Percentiles rank a stretch among this genome's conserved stretches.
These are phyloP conservation scores for Oryza longistaminata DNA, from an alignment of 176 grass and related monocot species.

Conservation along the genomic window DNA sequence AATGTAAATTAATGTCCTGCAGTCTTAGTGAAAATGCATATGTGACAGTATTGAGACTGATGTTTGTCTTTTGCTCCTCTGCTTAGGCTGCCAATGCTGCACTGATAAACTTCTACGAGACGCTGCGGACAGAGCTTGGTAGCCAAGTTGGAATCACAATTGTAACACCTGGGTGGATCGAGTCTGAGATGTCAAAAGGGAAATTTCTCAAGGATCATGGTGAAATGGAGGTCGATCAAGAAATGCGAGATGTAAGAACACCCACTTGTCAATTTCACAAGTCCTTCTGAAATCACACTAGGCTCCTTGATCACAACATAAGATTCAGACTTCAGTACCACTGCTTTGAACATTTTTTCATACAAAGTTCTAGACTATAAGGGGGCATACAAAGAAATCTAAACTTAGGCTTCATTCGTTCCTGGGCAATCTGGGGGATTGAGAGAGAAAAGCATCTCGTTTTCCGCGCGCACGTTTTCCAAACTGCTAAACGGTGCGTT, in stretches of 20 bases:
- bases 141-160: constrained; percentile 58
- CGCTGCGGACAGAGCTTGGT: constrained; percentile 46
- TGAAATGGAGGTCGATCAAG: constrained; percentile 47
- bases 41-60: background rate
- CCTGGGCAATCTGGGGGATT: no score
- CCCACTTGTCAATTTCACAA: background rate
- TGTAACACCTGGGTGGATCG: constrained; percentile 60
- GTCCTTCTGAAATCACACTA: background rate
- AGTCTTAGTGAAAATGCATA: background rate
- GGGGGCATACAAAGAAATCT: no score
- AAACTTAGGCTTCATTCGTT: no score
- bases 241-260: constrained; percentile 49
- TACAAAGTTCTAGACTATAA: no score
- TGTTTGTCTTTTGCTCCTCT: background rate
- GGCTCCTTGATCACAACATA: no score
- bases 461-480: no score
- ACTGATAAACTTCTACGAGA: constrained; percentile 68
- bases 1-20: constrained; percentile 21
- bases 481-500: no score
- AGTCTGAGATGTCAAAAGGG: constrained; percentile 68
- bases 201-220: constrained; percentile 46
- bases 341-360: no score
- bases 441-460: no score
- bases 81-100: constrained; percentile 70
- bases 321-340: no score